Base-by-base conservation (phyloP, 305 asterid species). In the Striga hermonthica region DNA sequence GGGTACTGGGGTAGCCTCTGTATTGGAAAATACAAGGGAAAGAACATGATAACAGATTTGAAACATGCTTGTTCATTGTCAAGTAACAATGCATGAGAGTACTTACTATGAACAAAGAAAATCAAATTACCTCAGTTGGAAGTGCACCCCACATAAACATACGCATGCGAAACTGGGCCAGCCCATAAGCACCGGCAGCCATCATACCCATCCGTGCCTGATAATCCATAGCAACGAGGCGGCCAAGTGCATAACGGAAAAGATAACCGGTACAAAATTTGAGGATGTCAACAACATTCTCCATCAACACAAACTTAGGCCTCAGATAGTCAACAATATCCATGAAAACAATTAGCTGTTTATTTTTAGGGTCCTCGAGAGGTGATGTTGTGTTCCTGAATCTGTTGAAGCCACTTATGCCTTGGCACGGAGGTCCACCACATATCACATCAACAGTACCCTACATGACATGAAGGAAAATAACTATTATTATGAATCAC, bases 341-440 rank as follows among this genome's bases (percentile, higher is more conserved):
- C 96, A 93, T 82, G 74, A 67, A 93, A 5, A 86, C 94, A 4
- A 49, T 28, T 3, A 93, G 76, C 57, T 93, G 98, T 40, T 78
- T 65, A 14, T 93, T 93, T 75, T 88, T 93, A 0, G 80, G 67
- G 77, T 88, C 99, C 12, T 66, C 64, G 3, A 93, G 75, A 0
- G 97, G 99, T 1, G 82, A 57, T 0, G 74, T 74, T 53, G 11
- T 65, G 63, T 93, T 77, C 38, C 99, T 74, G 43, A 82, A 88
- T 34, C 99, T 77, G 43, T 93, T 93, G 55, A 77, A 90, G 3
- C 96, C 99, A 71, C 99, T 93, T 12, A 93, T 88, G 45, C 99
- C 99, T 82, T 93, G 97, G 62, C 99, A 93, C 0, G 98, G 98
- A 4, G 97, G 98, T 0, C 98, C 98, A 3, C 97, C 97, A 40